Evolutionary conservation across 176 grass and related monocot genomes (phyloP), one percentile per base, ranked within the genome.

Genomic region (Zoysia pacifica): DNA sequence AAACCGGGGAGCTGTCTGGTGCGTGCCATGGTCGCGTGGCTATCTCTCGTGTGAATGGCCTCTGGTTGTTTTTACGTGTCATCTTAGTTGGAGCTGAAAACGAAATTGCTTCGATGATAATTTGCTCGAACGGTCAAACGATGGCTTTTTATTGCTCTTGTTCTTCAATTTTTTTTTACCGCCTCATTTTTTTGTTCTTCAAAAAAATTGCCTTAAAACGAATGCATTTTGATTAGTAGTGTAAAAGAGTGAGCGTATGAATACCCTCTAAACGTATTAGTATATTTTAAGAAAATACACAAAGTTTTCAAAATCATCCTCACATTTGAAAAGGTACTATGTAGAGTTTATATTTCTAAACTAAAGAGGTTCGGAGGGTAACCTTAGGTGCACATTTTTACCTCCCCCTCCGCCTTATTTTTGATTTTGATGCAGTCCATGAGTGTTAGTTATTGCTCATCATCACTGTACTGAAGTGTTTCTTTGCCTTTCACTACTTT

Each of bases 21-120:
- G 67, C 15, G 7, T 43, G 47, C 15, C 19, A 69, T 63, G 82
- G 58, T 9, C 56, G 85, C 86, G 67, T 79, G 86, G 75, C 62
- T 62, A 7, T 16, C 35, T 44, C 16, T 54, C 60, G 76, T 8
- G 47, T 67, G 14, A 88, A 75, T 65, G 81, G 81, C 70, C 54
- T 16, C 41, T 69, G 75, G 7, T 70, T 61, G 75, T 16, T 84
- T 4, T 2, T 13, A 58, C 19, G 5, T 36, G 67, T 18, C 59
- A 16, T 69, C 28, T 35, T 77, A 48, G 46, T 67, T 61, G 48
- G 48, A 76, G 19, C 40, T 68, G 19, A 59, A 67, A 42, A 42
- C 13, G 16, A 9, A 50, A 80, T 55, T 7, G 36, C 11, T 67
- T 59, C 16, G 56, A 60, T 10, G 18, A 11, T 16, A 16, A 16